Percentiles rank a stretch among this genome's conserved stretches.
phyloP scores from a whole-genome alignment of 176 grass and related monocot genomes.

The Carex myosuroides region DNA sequence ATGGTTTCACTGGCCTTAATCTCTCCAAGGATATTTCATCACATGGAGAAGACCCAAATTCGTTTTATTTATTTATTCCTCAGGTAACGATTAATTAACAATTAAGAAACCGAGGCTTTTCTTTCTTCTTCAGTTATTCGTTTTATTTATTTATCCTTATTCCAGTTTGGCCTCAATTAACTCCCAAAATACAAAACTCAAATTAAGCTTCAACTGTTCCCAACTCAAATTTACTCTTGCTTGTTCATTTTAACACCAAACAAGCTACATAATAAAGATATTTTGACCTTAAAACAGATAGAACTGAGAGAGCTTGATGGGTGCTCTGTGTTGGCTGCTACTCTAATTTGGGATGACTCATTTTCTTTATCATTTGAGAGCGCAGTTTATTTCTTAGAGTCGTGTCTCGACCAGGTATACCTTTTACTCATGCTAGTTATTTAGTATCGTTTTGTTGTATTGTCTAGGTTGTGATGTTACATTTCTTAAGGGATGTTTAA shows the following conservation, averaged over 20 bases:
- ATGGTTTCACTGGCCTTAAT: conserved; percentile 63
- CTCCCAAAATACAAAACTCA: not conserved
- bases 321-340: conserved; percentile 61
- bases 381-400: conserved; percentile 52
- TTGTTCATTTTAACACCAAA: conserved; percentile 14
- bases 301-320: conserved; percentile 62
- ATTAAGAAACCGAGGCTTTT: conserved; percentile 22
- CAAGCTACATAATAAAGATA: conserved; percentile 25
- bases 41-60: conserved; percentile 39
- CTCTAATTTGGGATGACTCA: conserved; percentile 82
- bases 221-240: conserved; percentile 20
- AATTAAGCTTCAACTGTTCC: not conserved
- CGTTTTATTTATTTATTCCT: conserved; percentile 84
- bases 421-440: not conserved
- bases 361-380: conserved; percentile 55
- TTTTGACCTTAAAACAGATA: conserved; percentile 43
- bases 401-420: conserved; percentile 56
- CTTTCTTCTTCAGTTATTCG: not conserved
- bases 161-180: not conserved
- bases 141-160: not conserved
- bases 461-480: not conserved
- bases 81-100: conserved; percentile 44
- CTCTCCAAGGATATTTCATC: conserved; percentile 24
- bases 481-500: not conserved
- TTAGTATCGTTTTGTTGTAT: not conserved